Base-by-base conservation (phyloP, 2,329 filamentous ascomycete species). In the Sporothrix variecibatus region DNA sequence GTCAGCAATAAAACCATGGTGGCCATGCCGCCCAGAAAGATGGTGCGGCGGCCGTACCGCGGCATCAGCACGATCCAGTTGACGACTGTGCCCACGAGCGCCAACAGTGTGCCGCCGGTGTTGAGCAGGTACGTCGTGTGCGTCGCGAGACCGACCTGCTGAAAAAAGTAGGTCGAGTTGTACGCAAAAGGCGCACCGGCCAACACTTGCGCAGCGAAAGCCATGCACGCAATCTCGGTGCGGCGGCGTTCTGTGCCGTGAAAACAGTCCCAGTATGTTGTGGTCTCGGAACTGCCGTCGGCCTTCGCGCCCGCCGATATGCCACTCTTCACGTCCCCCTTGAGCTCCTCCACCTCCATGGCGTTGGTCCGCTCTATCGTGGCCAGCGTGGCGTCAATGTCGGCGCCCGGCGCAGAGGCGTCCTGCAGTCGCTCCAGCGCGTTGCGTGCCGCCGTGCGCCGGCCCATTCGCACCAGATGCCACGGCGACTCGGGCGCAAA, bases 401-500 rank as follows among this genome's bases (percentile, higher is more conserved):
- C 56, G 23, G 73, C 72, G 17, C 70, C 79, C 26, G 72, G 76
- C 38, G 74, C 78, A 43, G 73, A 78, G 31, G 72, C 69, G 76
- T 46, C 79, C 26, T 79, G 77, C 2, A 85, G 82, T 78, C 34
- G 77, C 76, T 53, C 80, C 79, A 7, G 70, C 1, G 70, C 60
- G 1, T 31, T 34, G 46, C 65, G 60, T 4, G 85, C 84, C 20
- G 81, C 78, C 1, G 82, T 79, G 7, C 81, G 76, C 6, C 81
- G 81, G 6, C 82, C 82, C 2, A 80, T 77, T 5, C 84, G 82
- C 38, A 86, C 82, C 3, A 84, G 81, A 80, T 82, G 85, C 83
- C 85, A 86, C 0, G 85, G 85, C 43, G 82, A 84, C 76, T 86
- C 85, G 1, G 85, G 85, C 5, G 84, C 83, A n/a, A 85, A 81